A percentile compares a stretch with the other conserved stretches of the same genome.
Evolutionary conservation across 257 asterid genomes (phyloP).

Genomic region (Ehretia macrophylla): DNA sequence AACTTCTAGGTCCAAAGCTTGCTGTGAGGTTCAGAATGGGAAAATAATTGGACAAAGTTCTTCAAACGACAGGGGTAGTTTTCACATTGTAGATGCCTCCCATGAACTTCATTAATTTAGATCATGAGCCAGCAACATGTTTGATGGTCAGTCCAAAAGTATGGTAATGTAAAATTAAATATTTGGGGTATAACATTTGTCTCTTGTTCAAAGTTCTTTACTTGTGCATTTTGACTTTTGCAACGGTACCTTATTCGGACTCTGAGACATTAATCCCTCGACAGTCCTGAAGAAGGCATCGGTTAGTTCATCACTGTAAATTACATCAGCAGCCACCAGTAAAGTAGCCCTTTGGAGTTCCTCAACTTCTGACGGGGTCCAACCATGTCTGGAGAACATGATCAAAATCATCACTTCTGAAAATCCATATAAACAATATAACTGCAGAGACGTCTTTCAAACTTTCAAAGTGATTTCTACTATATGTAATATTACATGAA

Average conservation of each 20-base stretch:
- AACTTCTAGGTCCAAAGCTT: too few species aligned
- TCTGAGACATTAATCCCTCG: conserved; percentile 52
- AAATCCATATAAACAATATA: not conserved
- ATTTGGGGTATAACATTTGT: too few species aligned
- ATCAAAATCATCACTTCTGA: not conserved
- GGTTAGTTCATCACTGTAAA: conserved; percentile 76
- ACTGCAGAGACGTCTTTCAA: not conserved
- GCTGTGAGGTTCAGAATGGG: too few species aligned
- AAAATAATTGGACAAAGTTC: not conserved
- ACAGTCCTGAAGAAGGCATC: conserved; percentile 64
- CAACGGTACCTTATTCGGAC: conserved; percentile 55
- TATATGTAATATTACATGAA: not conserved
- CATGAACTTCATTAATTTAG: not conserved
- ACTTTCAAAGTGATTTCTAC: not conserved
- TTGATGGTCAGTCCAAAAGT: not conserved
- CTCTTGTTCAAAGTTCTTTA: too few species aligned
- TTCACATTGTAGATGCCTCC: not conserved
- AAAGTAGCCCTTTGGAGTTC: conserved; percentile 66
- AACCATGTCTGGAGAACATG: conserved; percentile 46
- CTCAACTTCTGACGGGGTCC: conserved; percentile 65
- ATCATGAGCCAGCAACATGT: not conserved
- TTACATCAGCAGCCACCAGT: conserved; percentile 94
- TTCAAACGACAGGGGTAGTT: not conserved
- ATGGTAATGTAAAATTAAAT: not conserved
- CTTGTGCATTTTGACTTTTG: too few species aligned